Evolutionary conservation across 805 yeast species (phyloP).

Genomic region (Zygoascus tannicola): DNA sequence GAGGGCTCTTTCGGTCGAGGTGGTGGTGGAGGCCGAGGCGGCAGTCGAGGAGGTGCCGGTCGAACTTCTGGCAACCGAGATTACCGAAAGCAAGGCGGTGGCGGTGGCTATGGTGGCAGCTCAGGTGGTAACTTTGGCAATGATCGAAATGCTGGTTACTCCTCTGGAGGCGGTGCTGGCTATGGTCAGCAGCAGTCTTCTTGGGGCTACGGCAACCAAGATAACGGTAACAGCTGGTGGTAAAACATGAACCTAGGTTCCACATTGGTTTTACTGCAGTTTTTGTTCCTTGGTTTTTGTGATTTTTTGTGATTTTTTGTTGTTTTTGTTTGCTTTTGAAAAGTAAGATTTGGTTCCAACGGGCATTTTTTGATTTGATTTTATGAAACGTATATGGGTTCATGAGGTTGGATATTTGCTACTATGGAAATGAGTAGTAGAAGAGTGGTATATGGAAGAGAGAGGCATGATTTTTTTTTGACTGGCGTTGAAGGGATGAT

Average conservation of each 20-base stretch:
- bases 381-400: no score
- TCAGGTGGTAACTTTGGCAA: constrained; percentile 13
- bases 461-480: no score
- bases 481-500: no score
- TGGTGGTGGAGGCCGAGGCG: constrained; percentile 46
- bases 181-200: constrained; percentile 15
- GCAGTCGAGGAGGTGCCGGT: constrained; percentile 30
- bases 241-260: constrained; percentile 2
- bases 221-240: constrained; percentile 15
- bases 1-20: constrained; percentile 51
- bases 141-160: constrained; percentile 15
- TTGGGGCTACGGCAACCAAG: constrained; percentile 13
- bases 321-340: not conserved
- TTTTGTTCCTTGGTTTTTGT: constrained; percentile 4
- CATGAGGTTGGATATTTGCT: no score
- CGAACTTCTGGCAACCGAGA: constrained; percentile 38
- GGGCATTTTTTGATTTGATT: not conserved
- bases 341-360: not conserved
- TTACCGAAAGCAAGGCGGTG: constrained; percentile 40
- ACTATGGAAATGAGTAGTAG: no score
- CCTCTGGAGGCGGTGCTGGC: constrained; percentile 17
- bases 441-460: no score
- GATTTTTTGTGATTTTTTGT: constrained; percentile 4
- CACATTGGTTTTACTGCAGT: not conserved
- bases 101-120: constrained; percentile 25